Conservation (phyloP, 176 grass and related monocot species). For the Cymbopogon citratus region DNA sequence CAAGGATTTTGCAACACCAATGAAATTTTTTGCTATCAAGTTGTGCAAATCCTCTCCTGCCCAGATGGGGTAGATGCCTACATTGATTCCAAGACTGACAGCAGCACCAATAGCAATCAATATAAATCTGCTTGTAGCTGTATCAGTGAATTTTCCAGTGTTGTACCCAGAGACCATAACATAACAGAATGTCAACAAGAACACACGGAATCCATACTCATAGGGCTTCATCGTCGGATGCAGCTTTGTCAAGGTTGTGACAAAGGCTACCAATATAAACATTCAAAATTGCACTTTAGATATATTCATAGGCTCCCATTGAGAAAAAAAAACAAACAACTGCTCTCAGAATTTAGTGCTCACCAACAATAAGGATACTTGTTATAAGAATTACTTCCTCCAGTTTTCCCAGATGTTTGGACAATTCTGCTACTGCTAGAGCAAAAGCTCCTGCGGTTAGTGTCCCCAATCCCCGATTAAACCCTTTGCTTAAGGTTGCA, state of each 20-base stretch:
- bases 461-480: constrained; percentile 78
- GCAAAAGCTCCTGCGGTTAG: constrained; percentile 80
- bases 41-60: constrained; percentile 92
- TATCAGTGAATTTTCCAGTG: constrained; percentile 61
- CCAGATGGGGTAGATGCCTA: constrained; percentile 94
- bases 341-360: constrained; percentile 6
- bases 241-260: constrained; percentile 62
- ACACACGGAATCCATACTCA: constrained; percentile 93
- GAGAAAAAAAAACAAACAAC: not conserved
- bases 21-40: constrained; percentile 82
- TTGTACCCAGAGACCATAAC: constrained; percentile 85
- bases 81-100: constrained; percentile 77
- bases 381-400: constrained; percentile 74
- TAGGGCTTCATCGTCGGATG: constrained; percentile 85
- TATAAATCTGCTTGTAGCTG: constrained; percentile 72
- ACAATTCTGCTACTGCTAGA: constrained; percentile 65
- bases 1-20: constrained; percentile 84
- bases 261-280: constrained; percentile 47
- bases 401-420: constrained; percentile 45
- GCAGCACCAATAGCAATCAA: constrained; percentile 82
- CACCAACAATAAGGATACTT: constrained; percentile 71
- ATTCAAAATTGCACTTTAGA: constrained; percentile 16
- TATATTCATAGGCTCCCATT: not conserved
- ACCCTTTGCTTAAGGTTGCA: constrained; percentile 94
- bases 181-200: constrained; percentile 91